Conservation (phyloP, 148 eudicot genomes). For the Polygonum aviculare region DNA sequence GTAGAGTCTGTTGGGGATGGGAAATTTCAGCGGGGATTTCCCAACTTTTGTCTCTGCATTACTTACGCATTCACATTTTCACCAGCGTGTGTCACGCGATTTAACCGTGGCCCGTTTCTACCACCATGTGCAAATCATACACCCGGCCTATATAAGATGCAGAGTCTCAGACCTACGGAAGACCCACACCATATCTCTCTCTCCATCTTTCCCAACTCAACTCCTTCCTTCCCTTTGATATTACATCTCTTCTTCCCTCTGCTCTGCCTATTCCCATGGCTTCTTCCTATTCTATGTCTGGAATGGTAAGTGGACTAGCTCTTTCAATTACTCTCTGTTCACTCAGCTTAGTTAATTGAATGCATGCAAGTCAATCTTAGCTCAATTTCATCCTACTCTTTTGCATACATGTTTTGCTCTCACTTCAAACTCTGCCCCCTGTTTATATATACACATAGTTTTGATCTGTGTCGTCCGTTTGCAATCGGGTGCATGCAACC, state of each 20-base stretch:
- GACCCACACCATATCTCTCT: background rate
- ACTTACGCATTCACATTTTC: background rate
- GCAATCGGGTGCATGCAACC: no score
- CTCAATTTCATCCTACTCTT: no score
- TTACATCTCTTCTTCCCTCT: background rate
- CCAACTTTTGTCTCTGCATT: background rate
- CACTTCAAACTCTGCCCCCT: no score
- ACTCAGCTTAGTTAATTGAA: background rate
- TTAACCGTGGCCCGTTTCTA: background rate
- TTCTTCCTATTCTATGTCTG: background rate
- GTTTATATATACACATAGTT: no score
- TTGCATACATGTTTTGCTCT: no score
- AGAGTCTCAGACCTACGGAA: background rate
- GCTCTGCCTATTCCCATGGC: background rate
- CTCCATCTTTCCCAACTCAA: background rate
- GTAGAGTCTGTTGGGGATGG: background rate
- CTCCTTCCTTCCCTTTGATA: background rate
- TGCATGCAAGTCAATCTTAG: background rate
- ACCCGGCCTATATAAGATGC: background rate
- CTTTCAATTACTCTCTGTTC: background rate
- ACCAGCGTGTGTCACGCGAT: background rate
- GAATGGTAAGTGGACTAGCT: background rate
- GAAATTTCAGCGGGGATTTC: background rate
- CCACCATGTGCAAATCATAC: background rate
- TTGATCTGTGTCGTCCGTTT: no score